Base-by-base conservation (phyloP, 805 yeast genomes). In the Candida coquimbonensis region DNA sequence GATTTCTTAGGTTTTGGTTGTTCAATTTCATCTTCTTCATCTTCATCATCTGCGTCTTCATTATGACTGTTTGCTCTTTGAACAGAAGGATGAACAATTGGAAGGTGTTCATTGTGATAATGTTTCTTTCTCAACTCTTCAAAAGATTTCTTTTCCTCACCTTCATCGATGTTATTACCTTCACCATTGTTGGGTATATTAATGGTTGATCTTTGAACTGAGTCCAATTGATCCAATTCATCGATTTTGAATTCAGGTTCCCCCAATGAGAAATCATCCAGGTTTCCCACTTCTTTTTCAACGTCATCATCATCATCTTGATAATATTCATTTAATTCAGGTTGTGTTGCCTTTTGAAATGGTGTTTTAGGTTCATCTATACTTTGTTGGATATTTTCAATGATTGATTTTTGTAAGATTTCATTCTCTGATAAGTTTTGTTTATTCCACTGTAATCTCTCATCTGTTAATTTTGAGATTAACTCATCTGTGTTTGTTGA, bases 351-450 rank as follows among this genome's bases (percentile, higher is more conserved):
- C 11, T 93, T 95, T 60, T 87, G 95, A 57, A 84, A 90, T 6
- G 97, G 97, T 1, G 97, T 90, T 69, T 90, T 90, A 21, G 97
- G 97, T 62, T 90, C 97, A 59, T 87, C 95, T 38, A 90, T 87
- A 55, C 81, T 81, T 27, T 87, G 49, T 47, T 61, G 64, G 38
- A 70, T 62, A 47, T 70, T 71, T 42, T 67, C 70, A 38, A 61
- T 62, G 36, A 59, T 59, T 54, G 83, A 87, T 60, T 78, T 85
- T 59, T 89, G 95, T 4, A 87, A 75, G n/a, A 76, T 62, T 42
- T 74, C 75, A 47, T 72, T 72, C 43, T 75, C 77, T 43, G 74
- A 77, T 44, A 90, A 64, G 57, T 90, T 90, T 50, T 81, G 70
- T 53, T 86, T 90, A 60, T 90, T 95, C 96, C 96, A 90, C 59